Evolutionary conservation across 352 stramenopile species (phyloP).

Genomic region (Globisporangium acanthophoron): DNA sequence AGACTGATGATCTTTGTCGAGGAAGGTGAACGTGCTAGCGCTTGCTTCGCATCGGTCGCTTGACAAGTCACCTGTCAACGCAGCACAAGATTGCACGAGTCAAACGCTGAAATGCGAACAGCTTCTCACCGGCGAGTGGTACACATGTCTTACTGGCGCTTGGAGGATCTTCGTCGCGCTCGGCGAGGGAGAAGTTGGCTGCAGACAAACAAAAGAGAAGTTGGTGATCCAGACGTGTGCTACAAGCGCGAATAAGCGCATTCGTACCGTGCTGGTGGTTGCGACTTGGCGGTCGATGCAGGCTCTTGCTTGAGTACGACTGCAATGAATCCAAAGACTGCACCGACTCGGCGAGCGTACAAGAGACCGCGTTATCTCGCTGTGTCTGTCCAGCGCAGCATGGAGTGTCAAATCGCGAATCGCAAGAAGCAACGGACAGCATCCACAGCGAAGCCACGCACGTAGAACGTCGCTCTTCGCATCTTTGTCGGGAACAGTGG

Average conservation of each 20-base stretch:
- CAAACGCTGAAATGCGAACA: neutral
- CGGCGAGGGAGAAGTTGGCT: neutral
- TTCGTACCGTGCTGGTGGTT: slow-evolving; percentile 4
- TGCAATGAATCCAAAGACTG: slow-evolving; percentile 8
- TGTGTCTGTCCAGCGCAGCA: neutral
- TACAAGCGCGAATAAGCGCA: neutral
- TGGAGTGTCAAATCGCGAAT: neutral
- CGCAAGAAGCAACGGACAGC: neutral
- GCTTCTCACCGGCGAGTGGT: neutral
- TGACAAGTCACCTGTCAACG: neutral
- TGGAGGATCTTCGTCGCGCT: neutral
- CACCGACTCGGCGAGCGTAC: slow-evolving; percentile 3
- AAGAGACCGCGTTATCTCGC: slow-evolving; percentile 9
- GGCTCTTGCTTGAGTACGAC: slow-evolving; percentile 4
- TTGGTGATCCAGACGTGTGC: no score
- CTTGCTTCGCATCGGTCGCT: neutral
- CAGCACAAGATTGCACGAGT: neutral
- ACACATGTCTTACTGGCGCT: neutral
- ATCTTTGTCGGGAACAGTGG: slow-evolving; percentile 21
- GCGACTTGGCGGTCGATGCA: neutral
- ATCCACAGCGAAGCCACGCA: slow-evolving; percentile 3
- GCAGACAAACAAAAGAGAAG: neutral
- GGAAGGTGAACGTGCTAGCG: neutral
- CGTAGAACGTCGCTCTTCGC: slow-evolving; percentile 27
- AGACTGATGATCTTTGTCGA: neutral